A percentile compares a stretch with the other conserved stretches of the same genome.
Conservation (phyloP, 805 yeast species). For the Maudiozyma bulderi region DNA sequence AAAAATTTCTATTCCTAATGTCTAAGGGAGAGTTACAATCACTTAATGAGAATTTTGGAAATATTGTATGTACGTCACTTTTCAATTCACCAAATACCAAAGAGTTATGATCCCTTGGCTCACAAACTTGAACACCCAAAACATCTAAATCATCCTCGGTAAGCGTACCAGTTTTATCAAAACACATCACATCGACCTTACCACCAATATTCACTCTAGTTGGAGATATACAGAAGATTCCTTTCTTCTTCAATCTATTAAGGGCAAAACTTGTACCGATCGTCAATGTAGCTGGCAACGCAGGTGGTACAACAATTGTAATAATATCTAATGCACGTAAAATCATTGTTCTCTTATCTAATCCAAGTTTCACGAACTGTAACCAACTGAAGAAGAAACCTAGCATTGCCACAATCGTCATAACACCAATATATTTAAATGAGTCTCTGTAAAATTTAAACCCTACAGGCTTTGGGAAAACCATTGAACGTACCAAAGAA, state of each 20-base stretch:
- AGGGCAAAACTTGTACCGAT: slow-evolving; percentile 94
- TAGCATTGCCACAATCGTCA: slow-evolving; percentile 72
- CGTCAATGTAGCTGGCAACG: slow-evolving; percentile 92
- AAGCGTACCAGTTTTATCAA: slow-evolving; percentile 95
- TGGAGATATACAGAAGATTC: slow-evolving; percentile 86
- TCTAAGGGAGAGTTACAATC: slow-evolving; percentile 26
- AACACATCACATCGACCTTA: slow-evolving; percentile 78
- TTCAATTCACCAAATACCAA: slow-evolving; percentile 23
- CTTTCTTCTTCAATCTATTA: slow-evolving; percentile 54
- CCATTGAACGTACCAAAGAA: slow-evolving; percentile 84
- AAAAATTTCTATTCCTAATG: slow-evolving; percentile 23
- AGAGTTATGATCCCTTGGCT: slow-evolving; percentile 12
- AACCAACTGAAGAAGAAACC: slow-evolving; percentile 81
- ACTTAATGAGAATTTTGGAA: slow-evolving; percentile 22
- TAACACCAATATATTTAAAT: slow-evolving; percentile 89
- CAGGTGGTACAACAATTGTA: slow-evolving; percentile 97
- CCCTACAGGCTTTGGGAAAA: slow-evolving; percentile 89
- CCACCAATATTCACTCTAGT: slow-evolving; percentile 95
- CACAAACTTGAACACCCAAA: slow-evolving; percentile 44
- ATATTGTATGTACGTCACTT: slow-evolving; percentile 14
- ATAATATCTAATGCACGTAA: slow-evolving; percentile 87
- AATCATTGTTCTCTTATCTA: slow-evolving; percentile 60
- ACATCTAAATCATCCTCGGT: slow-evolving; percentile 96
- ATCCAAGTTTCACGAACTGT: slow-evolving; percentile 69
- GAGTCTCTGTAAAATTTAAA: slow-evolving; percentile 92